Base-by-base conservation (phyloP, 129 eudicot species). In the Artemisia argyi region DNA sequence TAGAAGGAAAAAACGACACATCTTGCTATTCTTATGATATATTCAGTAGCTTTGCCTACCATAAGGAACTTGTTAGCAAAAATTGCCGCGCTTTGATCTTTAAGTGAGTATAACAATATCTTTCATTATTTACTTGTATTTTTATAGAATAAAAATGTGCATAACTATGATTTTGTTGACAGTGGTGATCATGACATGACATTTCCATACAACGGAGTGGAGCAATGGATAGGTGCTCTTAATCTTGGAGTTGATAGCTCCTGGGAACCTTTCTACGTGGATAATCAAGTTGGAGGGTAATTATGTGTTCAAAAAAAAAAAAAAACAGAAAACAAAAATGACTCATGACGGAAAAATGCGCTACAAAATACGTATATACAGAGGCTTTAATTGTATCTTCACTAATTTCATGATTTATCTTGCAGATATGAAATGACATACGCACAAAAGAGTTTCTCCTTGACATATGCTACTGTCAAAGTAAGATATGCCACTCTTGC, bases 201-300 rank as follows among this genome's bases (percentile, higher is more conserved):
- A 19, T 54, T 77, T 20, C 81, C 81, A 18, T 77, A 77, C 17
- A 54, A 69, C 15, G 81, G 71, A 18, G 39, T 61, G 10, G 32
- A 72, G 66, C 53, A 55, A 59, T 79, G 78, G 78, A 66, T 79
- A 56, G 46, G 12, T 17, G 61, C 73, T 19, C 74, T 79, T 30
- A 66, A 68, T 58, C 11, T 76, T 15, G 28, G 42, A 39, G n/a
- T 65, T 60, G 74, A 50, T 35, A 17, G 20, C 28, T 66, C 52
- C 19, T 81, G 85, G 78, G 62, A 59, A 28, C 81, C 85, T 3
- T 81, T 70, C 66, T 76, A 63, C 11, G 71, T 76, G n/a, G 78
- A 65, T 52, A 48, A 19, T 71, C 75, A 81, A 81, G 69, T 81
- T 42, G 81, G 74, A 70, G 81, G 85, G 85, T 81, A 42, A 16